Base-by-base conservation (phyloP, 2,329 filamentous ascomycete species). In the Colletotrichum higginsianum region DNA sequence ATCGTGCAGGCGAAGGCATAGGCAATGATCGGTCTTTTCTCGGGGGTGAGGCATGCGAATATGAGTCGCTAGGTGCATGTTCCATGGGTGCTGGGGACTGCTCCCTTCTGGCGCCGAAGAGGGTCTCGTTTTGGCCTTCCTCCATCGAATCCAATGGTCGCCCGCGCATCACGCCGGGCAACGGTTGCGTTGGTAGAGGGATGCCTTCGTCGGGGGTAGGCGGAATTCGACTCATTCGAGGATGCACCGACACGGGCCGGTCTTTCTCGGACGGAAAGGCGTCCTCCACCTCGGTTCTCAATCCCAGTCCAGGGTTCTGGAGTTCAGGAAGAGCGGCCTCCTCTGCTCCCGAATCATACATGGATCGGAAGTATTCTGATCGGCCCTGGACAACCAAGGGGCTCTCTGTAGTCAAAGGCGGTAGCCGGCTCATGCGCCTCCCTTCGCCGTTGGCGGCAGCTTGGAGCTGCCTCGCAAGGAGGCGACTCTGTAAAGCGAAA, bases 401-500 rank as follows among this genome's bases (percentile, higher is more conserved):
- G 77, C 94, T 94, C 72, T 93, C 92, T 47, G 94, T 92, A 23
- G 94, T 94, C 71, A 95, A 86, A 8, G 95, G 94, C 3, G 95
- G 94, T 53, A 98, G 84, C 52, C 96, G 90, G 83, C 95, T 98
- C 83, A 98, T 89, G 69, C 95, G 90, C 75, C 91, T 90, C 61
- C 94, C 95, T 73, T 89, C 89, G 78, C 89, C 91, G 78, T 90
- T 89, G 73, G 88, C 87, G 74, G 90, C 92, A 76, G 96, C 92
- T 80, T 98, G 92, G 73, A 99, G 90, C 82, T 97, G 93, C 82
- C 91, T 93, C 49, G 95, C 95, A 62, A 99, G 88, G 76, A 97
- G 85, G 69, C 96, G 92, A 77, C 95, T 97, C 79, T 98, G 96
- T 73, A 96, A 88, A 26, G 96, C 96, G 80, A 99, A 97, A 58